phyloP scores from a whole-genome alignment of 1,139 yeast species.

The Magnusiomyces suaveolens region DNA sequence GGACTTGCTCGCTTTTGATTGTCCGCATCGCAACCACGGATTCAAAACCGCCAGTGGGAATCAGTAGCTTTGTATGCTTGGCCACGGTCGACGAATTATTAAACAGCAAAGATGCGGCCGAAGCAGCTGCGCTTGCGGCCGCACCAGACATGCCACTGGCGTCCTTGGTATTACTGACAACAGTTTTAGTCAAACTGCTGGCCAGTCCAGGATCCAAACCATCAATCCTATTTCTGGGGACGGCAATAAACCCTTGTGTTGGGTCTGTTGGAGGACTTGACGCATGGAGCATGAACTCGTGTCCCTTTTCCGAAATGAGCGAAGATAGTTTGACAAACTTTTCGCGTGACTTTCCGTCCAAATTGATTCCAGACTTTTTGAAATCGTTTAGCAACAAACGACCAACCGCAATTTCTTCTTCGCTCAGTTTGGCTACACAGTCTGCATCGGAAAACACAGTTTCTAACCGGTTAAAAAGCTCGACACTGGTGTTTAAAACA shows the following conservation, averaged over 20 bases:
- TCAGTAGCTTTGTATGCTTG: slow-evolving; percentile 28
- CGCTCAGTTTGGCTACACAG: slow-evolving; percentile 37
- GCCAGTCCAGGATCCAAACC: slow-evolving; percentile 34
- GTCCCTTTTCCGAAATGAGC: slow-evolving; percentile 72
- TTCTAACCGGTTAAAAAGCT: slow-evolving; percentile 52
- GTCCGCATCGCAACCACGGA: slow-evolving; percentile 58
- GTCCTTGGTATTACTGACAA: neutral
- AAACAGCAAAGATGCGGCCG: slow-evolving; percentile 1
- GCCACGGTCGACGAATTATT: slow-evolving; percentile 6
- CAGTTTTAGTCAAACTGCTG: slow-evolving; percentile 17
- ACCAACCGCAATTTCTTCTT: slow-evolving; percentile 80
- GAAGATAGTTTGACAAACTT: slow-evolving; percentile 73
- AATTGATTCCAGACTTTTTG: slow-evolving; percentile 80
- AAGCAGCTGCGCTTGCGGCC: neutral
- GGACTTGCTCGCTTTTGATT: slow-evolving; percentile 46
- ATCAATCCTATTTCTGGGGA: slow-evolving; percentile 29
- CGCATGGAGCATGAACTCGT: slow-evolving; percentile 53
- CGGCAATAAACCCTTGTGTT: slow-evolving; percentile 26
- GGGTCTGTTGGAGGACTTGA: slow-evolving; percentile 38
- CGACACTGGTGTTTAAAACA: slow-evolving; percentile 74
- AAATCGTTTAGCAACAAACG: slow-evolving; percentile 72
- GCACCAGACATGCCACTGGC: neutral
- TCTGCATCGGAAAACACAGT: slow-evolving; percentile 42
- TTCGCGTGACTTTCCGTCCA: slow-evolving; percentile 54
- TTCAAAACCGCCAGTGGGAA: slow-evolving; percentile 62